Base-by-base conservation (phyloP, 2,329 filamentous ascomycete genomes). In the Trichoderma oligosporum region DNA sequence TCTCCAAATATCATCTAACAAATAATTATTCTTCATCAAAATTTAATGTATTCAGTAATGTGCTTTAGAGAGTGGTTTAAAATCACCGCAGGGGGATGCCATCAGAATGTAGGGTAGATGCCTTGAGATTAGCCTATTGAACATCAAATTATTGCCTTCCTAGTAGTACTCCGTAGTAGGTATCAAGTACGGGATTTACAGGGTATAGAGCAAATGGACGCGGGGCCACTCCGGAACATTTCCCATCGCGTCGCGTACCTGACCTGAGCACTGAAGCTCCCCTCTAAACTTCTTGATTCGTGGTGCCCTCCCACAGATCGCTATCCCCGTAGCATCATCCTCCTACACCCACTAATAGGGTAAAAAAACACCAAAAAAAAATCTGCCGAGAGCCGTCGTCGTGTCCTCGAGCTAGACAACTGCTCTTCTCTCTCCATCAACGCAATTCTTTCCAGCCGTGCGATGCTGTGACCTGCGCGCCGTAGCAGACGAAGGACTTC, bases 401-500 rank as follows among this genome's bases (percentile, higher is more conserved):
- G 57, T 38, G 44, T 33, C 29, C 44, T 36, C 38, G 41, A 41
- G 49, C 35, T 44, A 39, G 29, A 18, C 38, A 42, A 27, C 39
- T 36, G 45, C 38, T 57, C 38, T n/a, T n/a, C 29, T 47, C 20
- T 25, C 41, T 56, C 51, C 16, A 24, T 25, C 41, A 48, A 53
- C 58, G 41, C n/a, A 56, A 38, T 56, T 46, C 20, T 22, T 33
- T 25, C 24, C 54, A 46, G 57, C 57, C 51, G 57, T 64, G 61
- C 61, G 54, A 65, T 65, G 64, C 61, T 61, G 63, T 64, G 57
- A 64, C 60, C 61, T 60, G 62, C 54, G 53, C 60, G 52, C 58
- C 61, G 59, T 60, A 57, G 36, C 48, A 54, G 57, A 60, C 49
- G 54, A 60, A 48, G 25, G 56, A 60, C 61, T 46, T 58, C 61